phyloP scores from a whole-genome alignment of 2,329 filamentous ascomycete species.

The Ascochyta lentis region DNA sequence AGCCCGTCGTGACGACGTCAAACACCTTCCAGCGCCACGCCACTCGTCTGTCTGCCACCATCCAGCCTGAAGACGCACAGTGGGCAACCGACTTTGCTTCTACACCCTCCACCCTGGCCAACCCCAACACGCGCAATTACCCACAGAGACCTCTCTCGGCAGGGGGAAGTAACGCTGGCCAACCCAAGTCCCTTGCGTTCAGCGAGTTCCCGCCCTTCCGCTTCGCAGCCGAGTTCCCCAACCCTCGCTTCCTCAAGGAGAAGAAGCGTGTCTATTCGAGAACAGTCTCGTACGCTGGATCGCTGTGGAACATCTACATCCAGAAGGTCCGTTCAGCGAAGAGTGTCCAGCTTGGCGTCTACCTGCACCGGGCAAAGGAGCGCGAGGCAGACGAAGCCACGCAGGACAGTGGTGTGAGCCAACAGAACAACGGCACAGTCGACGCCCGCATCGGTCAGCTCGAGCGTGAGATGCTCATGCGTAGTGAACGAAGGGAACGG shows the following conservation, averaged over 20 bases:
- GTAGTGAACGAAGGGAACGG: constrained; percentile 46
- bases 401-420: constrained; percentile 47
- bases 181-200: constrained; percentile 54
- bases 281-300: constrained; percentile 66
- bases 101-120: constrained; percentile 51
- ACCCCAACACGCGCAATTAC: constrained; percentile 42
- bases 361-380: constrained; percentile 65
- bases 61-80: constrained; percentile 62
- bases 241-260: constrained; percentile 62
- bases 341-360: constrained; percentile 64
- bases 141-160: constrained; percentile 43
- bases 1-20: constrained; percentile 59
- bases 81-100: constrained; percentile 63
- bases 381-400: constrained; percentile 57
- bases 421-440: constrained; percentile 53
- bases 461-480: constrained; percentile 60
- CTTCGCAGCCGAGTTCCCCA: constrained; percentile 65
- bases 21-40: constrained; percentile 54
- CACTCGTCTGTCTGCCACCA: constrained; percentile 57
- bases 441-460: constrained; percentile 62
- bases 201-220: constrained; percentile 65
- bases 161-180: constrained; percentile 44
- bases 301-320: constrained; percentile 68
- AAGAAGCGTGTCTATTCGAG: constrained; percentile 65
- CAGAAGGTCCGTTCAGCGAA: constrained; percentile 64